Base-by-base conservation (phyloP, 108 stramenopile species). In the Stephanodiscus minutulus region DNA sequence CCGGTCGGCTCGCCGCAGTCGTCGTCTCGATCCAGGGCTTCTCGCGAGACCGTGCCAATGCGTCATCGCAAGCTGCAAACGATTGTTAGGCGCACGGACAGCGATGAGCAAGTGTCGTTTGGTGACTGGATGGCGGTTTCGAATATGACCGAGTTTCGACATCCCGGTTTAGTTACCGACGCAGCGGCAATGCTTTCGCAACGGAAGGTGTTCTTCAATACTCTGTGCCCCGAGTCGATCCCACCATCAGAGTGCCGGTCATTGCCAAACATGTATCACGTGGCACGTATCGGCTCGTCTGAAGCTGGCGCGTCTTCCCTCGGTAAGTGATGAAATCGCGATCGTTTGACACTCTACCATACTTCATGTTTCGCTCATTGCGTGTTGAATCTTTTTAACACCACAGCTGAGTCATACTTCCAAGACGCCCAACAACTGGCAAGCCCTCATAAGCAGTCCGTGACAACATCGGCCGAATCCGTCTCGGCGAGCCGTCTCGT, bases 131-230 rank as follows among this genome's bases (percentile, higher is more conserved):
- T 54, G 35, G 69, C 70, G 27, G 64, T 63, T 2, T 70, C 63
- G 3, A 53, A 46, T n/a, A 64, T 77, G 62, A 31, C 61, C 74
- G 80, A 87, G 81, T 83, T 74, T 74, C 52, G 86, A 82, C 0
- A 80, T 72, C 81, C 57, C 73, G 49, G 48, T 53, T 25, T 43
- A 37, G 44, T 47, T 60, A 58, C 84, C 75, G 52, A 84, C 61
- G 44, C 68, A 3, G 73, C 76, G 13, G 76, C 68, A 20, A 61
- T 67, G 15, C 18, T 60, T 22, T 10, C 24, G 7, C 69, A 70
- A 18, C 69, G 65, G 8, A 62, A 64, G 25, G 65, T 77, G 11
- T 70, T 77, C 29, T 77, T 77, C 36, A 63, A 77, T 25, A 18
- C 70, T 13, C 37, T 65, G 2, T 50, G 55, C 37, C 63, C 44